phyloP scores from a whole-genome alignment of 2,329 filamentous ascomycete species.

The Whalleya microplaca region DNA sequence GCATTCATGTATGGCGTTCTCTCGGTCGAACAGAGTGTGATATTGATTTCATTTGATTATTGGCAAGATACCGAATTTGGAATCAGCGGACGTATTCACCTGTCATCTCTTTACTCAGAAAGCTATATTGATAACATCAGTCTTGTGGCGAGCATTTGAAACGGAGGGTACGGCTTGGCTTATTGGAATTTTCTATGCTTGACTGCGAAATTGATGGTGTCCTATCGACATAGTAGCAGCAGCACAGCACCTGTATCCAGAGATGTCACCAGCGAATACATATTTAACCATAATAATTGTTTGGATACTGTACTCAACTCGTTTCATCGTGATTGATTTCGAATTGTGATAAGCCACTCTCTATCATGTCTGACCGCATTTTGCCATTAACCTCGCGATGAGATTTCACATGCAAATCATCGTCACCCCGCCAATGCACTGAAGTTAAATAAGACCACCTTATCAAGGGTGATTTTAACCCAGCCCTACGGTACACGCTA shows the following conservation, averaged over 20 bases:
- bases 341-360: too few relatives aligned
- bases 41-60: conserved; percentile 18
- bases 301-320: too few relatives aligned
- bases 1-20: conserved; percentile 37
- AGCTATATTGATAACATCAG: neutral
- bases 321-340: too few relatives aligned
- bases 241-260: conserved; percentile 1
- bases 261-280: conserved; percentile 9
- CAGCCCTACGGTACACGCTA: conserved; percentile 26
- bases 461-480: neutral
- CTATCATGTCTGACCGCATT: too few relatives aligned
- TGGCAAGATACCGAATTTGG: neutral
- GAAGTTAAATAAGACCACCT: neutral
- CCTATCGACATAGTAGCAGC: neutral
- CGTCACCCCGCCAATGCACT: conserved; percentile 2
- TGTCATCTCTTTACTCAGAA: neutral
- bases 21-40: conserved; percentile 29
- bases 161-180: neutral
- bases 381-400: too few relatives aligned
- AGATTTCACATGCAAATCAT: neutral
- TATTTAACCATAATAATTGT: neutral
- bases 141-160: neutral
- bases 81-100: neutral
- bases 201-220: neutral
- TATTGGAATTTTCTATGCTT: neutral